These are phyloP conservation scores for Trypanosoma melophagium DNA, from an alignment of 208 protist species.

Conservation along the genomic window DNA sequence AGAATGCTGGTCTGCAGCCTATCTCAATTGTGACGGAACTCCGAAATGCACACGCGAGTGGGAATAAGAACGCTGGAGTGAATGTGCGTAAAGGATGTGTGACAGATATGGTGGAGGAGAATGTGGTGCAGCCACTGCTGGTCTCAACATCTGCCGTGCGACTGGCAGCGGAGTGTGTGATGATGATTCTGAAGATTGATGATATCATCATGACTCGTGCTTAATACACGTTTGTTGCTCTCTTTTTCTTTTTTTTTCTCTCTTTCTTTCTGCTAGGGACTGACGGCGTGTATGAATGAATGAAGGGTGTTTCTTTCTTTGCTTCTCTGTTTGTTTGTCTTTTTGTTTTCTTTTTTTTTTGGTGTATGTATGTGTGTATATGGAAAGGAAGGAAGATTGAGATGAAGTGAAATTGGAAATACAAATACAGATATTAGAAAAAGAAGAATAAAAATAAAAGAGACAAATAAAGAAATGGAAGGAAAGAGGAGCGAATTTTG, in stretches of 20 bases:
- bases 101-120: slow-evolving; percentile 97
- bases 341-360: too few species aligned
- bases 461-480: background rate
- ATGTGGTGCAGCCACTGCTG: slow-evolving; percentile 98
- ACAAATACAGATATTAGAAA: slow-evolving; percentile 12
- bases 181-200: slow-evolving; percentile 98
- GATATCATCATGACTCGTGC: slow-evolving; percentile 87
- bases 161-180: slow-evolving; percentile 98
- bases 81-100: slow-evolving; percentile 97
- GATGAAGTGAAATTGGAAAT: background rate
- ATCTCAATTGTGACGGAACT: slow-evolving; percentile 98
- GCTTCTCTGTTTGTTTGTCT: too few species aligned
- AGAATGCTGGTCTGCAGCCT: slow-evolving; percentile 98
- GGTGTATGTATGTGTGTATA: too few species aligned
- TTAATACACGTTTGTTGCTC: slow-evolving; percentile 24
- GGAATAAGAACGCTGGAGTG: slow-evolving; percentile 91
- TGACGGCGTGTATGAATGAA: background rate
- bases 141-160: slow-evolving; percentile 94
- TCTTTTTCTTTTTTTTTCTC: background rate
- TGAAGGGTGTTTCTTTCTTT: too few species aligned
- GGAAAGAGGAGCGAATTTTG: background rate
- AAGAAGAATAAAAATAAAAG: slow-evolving; percentile 16
- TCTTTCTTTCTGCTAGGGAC: background rate
- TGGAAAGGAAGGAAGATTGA: slow-evolving; percentile 1
- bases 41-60: slow-evolving; percentile 93